phyloP scores from a whole-genome alignment of 345 rosid genomes.

The Eucalyptus tenuipes region DNA sequence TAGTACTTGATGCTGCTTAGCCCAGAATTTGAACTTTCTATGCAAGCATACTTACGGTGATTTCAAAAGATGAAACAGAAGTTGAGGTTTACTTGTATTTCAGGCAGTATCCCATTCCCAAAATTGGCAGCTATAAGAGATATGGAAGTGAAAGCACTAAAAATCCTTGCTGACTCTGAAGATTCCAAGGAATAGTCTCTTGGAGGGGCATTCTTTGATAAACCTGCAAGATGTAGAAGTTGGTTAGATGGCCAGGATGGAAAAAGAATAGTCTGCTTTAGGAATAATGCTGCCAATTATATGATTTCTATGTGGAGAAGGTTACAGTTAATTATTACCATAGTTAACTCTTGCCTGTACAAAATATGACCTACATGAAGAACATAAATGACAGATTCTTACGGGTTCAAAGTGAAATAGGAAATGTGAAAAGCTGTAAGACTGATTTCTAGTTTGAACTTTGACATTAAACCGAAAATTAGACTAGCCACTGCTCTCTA shows the following conservation, averaged over 20 bases:
- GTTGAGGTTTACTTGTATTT: slow-evolving; percentile 54
- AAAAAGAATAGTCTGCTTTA: not conserved
- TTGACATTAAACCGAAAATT: not conserved
- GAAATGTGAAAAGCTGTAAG: not conserved
- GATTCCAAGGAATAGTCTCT: slow-evolving; percentile 60
- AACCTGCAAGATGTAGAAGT: slow-evolving; percentile 17
- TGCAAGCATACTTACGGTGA: not conserved
- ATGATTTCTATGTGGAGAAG: not conserved
- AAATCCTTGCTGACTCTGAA: slow-evolving; percentile 42
- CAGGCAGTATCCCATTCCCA: slow-evolving; percentile 93
- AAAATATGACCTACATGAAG: not conserved
- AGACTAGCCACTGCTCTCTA: not conserved
- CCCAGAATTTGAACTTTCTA: not conserved
- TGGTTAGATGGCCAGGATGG: not conserved
- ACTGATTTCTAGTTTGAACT: not conserved
- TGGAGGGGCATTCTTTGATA: slow-evolving; percentile 53
- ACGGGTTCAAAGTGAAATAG: not conserved
- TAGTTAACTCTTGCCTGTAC: not conserved
- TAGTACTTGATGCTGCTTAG: not conserved
- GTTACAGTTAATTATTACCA: not conserved
- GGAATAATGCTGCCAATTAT: not conserved
- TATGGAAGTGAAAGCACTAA: slow-evolving; percentile 83
- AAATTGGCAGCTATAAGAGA: slow-evolving; percentile 88
- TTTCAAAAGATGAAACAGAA: not conserved
- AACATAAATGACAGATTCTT: not conserved